A percentile compares a stretch with the other conserved stretches of the same genome.
Evolutionary conservation across 192 early-diverging fungal species (phyloP).

Genomic region (Phycomyces nitens): DNA sequence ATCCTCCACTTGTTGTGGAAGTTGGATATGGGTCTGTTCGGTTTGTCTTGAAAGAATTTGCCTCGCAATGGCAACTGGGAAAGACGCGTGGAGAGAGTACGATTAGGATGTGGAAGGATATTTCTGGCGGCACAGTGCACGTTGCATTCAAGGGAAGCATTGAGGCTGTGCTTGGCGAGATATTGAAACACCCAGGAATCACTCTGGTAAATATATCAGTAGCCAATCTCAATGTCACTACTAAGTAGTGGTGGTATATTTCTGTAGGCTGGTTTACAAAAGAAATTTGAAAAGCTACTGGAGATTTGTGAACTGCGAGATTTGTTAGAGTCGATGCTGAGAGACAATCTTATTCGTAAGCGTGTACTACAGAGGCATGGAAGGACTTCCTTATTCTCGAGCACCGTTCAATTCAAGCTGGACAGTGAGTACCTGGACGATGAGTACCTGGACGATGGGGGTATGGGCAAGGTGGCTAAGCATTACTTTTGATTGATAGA

Average conservation of each 20-base stretch:
- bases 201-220: slow-evolving; percentile 4
- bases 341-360: background rate
- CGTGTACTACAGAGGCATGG: background rate
- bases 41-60: background rate
- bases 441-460: background rate
- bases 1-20: background rate
- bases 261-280: background rate
- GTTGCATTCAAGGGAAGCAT: background rate
- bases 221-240: no score
- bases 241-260: no score
- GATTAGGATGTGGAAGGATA: background rate
- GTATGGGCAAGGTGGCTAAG: background rate
- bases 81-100: background rate
- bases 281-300: background rate
- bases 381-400: background rate
- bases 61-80: background rate
- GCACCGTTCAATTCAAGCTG: background rate
- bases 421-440: background rate
- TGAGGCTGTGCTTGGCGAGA: background rate
- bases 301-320: background rate
- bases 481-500: no score
- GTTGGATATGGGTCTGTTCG: background rate
- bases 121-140: background rate
- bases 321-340: background rate
- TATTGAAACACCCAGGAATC: background rate